These are phyloP conservation scores for Cryptosporidium sp. DNA, from an alignment of 169 alveolate species.

Conservation along the genomic window DNA sequence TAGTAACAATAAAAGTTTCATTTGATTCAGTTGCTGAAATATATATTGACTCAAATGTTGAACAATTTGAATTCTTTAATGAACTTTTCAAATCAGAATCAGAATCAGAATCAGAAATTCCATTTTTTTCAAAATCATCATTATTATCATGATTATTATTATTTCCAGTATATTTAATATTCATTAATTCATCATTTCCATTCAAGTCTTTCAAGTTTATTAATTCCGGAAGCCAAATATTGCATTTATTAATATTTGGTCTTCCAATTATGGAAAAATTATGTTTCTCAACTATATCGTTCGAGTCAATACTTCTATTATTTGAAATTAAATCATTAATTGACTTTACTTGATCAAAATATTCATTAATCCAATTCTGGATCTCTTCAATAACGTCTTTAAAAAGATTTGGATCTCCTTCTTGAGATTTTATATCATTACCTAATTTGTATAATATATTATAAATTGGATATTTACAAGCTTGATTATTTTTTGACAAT, in stretches of 20 bases:
- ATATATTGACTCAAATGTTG: conserved; percentile 43
- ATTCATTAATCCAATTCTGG: conserved; percentile 25
- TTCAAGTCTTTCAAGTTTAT: not conserved
- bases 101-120: not conserved
- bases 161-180: not conserved
- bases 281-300: not conserved
- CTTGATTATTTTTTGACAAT: conserved; percentile 6
- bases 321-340: conserved; percentile 9
- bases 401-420: conserved; percentile 15
- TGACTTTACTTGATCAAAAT: conserved; percentile 2
- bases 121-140: no score
- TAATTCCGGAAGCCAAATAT: conserved; percentile 61
- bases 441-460: conserved; percentile 40
- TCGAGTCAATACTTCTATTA: not conserved
- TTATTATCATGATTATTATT: no score
- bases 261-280: conserved; percentile 16
- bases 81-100: not conserved
- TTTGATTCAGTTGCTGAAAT: conserved; percentile 36
- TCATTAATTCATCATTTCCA: not conserved
- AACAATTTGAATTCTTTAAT: not conserved
- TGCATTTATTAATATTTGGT: conserved; percentile 41
- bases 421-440: conserved; percentile 16
- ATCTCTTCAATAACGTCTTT: conserved; percentile 24
- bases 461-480: conserved; percentile 48
- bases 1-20: not conserved